phyloP scores from a whole-genome alignment of 2,329 filamentous ascomycete genomes.

The Dendryphion nanum region DNA sequence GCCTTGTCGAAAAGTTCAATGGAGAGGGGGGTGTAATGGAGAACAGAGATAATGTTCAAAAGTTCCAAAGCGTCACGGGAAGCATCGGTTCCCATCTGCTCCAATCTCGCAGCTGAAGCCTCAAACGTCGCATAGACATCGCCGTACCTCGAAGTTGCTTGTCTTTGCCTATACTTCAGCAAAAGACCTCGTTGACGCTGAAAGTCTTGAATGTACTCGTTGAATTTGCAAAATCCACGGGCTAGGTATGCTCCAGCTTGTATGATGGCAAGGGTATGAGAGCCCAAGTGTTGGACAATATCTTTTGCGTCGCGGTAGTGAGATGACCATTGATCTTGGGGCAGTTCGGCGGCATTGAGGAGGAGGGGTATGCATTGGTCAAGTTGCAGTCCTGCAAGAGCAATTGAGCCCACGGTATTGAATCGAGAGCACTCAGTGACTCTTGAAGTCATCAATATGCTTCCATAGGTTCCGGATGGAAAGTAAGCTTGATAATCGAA shows the following conservation, averaged over 20 bases:
- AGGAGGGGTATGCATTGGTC: conserved; percentile 12
- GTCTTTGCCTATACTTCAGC: conserved; percentile 21
- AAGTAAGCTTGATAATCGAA: conserved; percentile 14
- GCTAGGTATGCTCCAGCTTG: conserved; percentile 29
- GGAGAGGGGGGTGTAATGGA: conserved; percentile 23
- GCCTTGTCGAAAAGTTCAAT: conserved; percentile 29
- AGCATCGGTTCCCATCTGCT: conserved; percentile 11
- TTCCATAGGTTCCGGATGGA: conserved; percentile 13
- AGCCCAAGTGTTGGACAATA: conserved; percentile 11
- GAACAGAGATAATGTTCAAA: conserved; percentile 27
- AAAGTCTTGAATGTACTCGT: conserved; percentile 21
- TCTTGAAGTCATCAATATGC: conserved; percentile 19
- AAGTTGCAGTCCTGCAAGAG: conserved; percentile 12
- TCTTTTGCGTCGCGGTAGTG: conserved; percentile 7
- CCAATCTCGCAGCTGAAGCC: conserved; percentile 26
- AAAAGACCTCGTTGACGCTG: conserved; percentile 21
- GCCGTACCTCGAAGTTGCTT: conserved; percentile 32
- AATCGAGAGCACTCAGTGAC: conserved; percentile 11
- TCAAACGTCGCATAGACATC: conserved; percentile 41
- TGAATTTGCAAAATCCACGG: conserved; percentile 19
- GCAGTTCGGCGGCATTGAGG: conserved; percentile 11
- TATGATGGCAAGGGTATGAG: conserved; percentile 25
- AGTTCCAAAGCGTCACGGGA: conserved; percentile 25
- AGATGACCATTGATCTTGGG: conserved; percentile 3
- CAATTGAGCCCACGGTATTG: conserved; percentile 8